These are phyloP conservation scores for Amanita exitialis DNA, from an alignment of 768 basidiomycete genomes.

Conservation along the genomic window DNA sequence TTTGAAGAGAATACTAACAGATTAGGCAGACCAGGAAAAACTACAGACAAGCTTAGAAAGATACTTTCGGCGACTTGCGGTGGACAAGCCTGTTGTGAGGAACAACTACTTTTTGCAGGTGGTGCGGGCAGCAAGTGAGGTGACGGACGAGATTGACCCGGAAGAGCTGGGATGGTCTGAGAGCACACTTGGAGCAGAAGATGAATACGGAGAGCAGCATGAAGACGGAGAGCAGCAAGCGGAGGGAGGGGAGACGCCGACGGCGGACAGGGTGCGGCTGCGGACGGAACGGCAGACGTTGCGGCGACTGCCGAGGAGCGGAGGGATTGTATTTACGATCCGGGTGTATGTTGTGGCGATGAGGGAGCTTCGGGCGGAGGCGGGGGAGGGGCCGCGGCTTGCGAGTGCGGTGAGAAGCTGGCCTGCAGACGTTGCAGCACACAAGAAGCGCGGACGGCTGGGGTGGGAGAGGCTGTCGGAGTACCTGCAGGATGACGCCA, in stretches of 20 bases:
- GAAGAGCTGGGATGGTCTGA: conserved; percentile 60
- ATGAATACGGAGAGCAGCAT: conserved; percentile 21
- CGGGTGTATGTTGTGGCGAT: conserved; percentile 53
- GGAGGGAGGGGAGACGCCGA: conserved; percentile 14
- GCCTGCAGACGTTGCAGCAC: conserved; percentile 50
- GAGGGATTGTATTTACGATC: conserved; percentile 62
- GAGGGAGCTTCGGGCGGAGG: conserved; percentile 39
- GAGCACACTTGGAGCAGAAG: conserved; percentile 46
- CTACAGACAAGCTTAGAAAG: conserved; percentile 55
- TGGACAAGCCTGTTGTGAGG: conserved; percentile 61
- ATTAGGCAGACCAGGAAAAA: conserved; percentile 41
- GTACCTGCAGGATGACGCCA: conserved; percentile 20
- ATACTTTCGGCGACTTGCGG: conserved; percentile 57
- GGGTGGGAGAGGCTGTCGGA: conserved; percentile 22
- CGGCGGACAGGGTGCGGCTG: conserved; percentile 37
- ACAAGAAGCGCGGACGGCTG: conserved; percentile 27
- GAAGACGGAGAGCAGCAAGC: conserved; percentile 17
- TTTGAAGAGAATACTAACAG: not conserved
- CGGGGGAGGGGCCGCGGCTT: conserved; percentile 50
- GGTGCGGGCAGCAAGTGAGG: conserved; percentile 10
- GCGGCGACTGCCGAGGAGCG: conserved; percentile 50
- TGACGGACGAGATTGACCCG: conserved; percentile 30
- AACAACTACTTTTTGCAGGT: conserved; percentile 53
- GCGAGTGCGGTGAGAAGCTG: conserved; percentile 57
- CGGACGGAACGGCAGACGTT: conserved; percentile 61